A percentile compares a stretch with the other conserved stretches of the same genome.
Evolutionary conservation across 2,329 filamentous ascomycete genomes (phyloP).

Genomic region (Trichophaea hybrida): DNA sequence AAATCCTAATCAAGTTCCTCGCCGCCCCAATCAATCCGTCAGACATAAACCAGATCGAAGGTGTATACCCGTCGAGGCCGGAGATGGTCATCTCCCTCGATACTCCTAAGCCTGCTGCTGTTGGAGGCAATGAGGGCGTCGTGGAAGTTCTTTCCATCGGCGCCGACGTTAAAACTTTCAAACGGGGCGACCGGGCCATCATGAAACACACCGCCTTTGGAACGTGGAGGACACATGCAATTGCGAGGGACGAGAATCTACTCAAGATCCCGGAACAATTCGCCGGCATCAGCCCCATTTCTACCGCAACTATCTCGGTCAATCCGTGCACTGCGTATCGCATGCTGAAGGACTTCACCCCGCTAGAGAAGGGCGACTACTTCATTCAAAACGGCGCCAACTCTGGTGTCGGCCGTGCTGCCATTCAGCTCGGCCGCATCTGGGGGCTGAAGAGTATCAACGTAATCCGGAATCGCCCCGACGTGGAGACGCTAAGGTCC

Average conservation of each 20-base stretch:
- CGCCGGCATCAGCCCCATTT: slow-evolving; percentile 54
- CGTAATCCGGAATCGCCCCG: slow-evolving; percentile 60
- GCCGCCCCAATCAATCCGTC: slow-evolving; percentile 90
- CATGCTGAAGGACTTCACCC: slow-evolving; percentile 70
- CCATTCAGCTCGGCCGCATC: slow-evolving; percentile 69
- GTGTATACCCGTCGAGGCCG: slow-evolving; percentile 80
- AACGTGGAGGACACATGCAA: slow-evolving; percentile 86
- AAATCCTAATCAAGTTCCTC: slow-evolving; percentile 71
- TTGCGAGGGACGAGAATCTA: slow-evolving; percentile 46
- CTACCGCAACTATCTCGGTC: slow-evolving; percentile 76
- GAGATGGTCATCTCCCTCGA: slow-evolving; percentile 61
- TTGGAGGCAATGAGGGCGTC: slow-evolving; percentile 82
- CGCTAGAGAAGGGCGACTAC: slow-evolving; percentile 63
- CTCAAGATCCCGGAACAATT: slow-evolving; percentile 52
- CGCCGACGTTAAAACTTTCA: slow-evolving; percentile 42
- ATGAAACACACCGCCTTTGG: slow-evolving; percentile 71
- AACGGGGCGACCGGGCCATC: slow-evolving; percentile 84
- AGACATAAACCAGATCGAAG: slow-evolving; percentile 87
- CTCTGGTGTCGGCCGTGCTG: slow-evolving; percentile 76
- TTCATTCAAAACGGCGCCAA: slow-evolving; percentile 97
- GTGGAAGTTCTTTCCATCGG: slow-evolving; percentile 48
- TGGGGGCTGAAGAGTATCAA: slow-evolving; percentile 92
- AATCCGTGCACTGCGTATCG: slow-evolving; percentile 92
- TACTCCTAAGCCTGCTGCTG: slow-evolving; percentile 58
- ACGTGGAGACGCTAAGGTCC: slow-evolving; percentile 48